These are phyloP conservation scores for Neurospora discreta DNA, from an alignment of 495 filamentous ascomycete species.

Conservation along the genomic window DNA sequence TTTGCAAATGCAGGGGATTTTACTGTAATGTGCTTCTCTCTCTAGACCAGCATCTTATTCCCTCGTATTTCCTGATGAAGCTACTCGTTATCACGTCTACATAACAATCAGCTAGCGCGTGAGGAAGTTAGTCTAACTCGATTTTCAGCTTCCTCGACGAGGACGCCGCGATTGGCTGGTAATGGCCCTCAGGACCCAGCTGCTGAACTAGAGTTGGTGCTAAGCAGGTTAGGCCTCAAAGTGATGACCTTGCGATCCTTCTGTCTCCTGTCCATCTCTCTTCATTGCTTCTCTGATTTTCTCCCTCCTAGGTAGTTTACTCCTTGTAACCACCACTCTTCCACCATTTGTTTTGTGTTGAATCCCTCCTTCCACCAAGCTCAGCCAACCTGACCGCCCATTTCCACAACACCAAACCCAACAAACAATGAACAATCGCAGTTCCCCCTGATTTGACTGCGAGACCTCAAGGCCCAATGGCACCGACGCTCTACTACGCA, in stretches of 20 bases:
- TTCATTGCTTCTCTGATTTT: neutral
- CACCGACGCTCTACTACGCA: neutral
- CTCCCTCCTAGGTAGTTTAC: neutral
- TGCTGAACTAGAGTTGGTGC: neutral
- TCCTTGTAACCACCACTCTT: neutral
- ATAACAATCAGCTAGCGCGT: too few relatives aligned
- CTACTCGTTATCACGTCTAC: too few relatives aligned
- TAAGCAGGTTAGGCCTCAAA: neutral
- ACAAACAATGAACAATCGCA: neutral
- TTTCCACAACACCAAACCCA: accelerated
- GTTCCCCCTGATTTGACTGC: neutral
- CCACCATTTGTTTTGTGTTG: neutral
- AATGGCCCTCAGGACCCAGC: too few relatives aligned
- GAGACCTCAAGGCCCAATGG: neutral
- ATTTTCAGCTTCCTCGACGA: too few relatives aligned
- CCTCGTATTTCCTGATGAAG: too few relatives aligned
- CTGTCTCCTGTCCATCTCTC: neutral
- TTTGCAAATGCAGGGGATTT: too few relatives aligned
- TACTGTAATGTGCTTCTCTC: too few relatives aligned
- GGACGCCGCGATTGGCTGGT: too few relatives aligned
- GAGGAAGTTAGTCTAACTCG: too few relatives aligned
- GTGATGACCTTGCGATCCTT: neutral
- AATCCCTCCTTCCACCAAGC: neutral
- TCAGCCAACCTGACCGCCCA: neutral
- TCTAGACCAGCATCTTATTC: too few relatives aligned